A percentile compares a stretch with the other conserved stretches of the same genome.
These are phyloP conservation scores for Penicillium flavigenum DNA, from an alignment of 495 filamentous ascomycete species.

Conservation along the genomic window DNA sequence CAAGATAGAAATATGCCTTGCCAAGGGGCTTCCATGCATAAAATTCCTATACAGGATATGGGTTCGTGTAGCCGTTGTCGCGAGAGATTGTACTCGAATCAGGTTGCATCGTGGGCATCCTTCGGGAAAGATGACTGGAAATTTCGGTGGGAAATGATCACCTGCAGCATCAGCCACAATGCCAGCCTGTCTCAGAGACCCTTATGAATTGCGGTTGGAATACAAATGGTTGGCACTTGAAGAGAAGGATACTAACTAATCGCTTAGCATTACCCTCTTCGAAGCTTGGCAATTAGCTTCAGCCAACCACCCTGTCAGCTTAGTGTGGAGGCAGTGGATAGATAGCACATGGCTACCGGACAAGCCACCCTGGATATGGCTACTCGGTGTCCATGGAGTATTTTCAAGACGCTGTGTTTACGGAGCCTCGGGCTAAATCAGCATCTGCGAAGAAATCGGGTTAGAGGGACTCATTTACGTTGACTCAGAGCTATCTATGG, in stretches of 20 bases:
- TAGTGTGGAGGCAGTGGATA: not conserved
- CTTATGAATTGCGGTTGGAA: not conserved
- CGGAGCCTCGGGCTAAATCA: too few species aligned
- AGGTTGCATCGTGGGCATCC: not conserved
- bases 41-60: not conserved
- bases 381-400: not conserved
- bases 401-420: not conserved
- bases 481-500: not conserved
- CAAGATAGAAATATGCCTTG: conserved; percentile 10
- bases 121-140: not conserved
- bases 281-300: conserved; percentile 9
- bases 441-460: not conserved
- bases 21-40: not conserved
- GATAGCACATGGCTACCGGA: not conserved
- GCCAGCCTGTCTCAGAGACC: not conserved
- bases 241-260: not conserved
- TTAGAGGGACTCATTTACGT: not conserved
- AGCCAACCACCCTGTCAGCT: not conserved
- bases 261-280: conserved; percentile 13
- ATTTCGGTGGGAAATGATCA: not conserved
- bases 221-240: not conserved
- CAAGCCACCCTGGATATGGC: not conserved
- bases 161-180: not conserved
- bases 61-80: not conserved
- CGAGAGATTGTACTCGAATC: not conserved